A percentile compares a stretch with the other conserved stretches of the same genome.
Conservation (phyloP, 2,329 filamentous ascomycete genomes). For the Cladosporium sphaerospermum region DNA sequence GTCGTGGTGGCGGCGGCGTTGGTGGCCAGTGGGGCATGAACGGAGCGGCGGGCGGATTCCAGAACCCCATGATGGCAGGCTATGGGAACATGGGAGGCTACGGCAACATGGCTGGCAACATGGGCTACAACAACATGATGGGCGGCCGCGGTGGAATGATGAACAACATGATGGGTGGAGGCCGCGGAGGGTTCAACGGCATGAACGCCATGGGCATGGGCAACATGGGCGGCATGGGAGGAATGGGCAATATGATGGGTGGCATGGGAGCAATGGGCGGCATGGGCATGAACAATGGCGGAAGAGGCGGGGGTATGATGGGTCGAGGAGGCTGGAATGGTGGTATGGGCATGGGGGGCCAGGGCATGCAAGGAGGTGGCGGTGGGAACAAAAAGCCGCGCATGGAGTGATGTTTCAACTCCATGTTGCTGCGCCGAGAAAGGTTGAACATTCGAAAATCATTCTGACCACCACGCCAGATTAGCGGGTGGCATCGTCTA, state of each 20-base stretch:
- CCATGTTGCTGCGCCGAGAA: neutral
- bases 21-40: slow-evolving; percentile 21
- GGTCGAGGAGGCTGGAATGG: slow-evolving; percentile 25
- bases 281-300: slow-evolving; percentile 30
- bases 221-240: slow-evolving; percentile 15
- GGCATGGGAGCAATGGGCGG: slow-evolving; percentile 26
- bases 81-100: slow-evolving; percentile 15
- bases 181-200: slow-evolving; percentile 39
- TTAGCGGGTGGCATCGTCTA: neutral
- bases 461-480: neutral
- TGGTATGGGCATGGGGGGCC: slow-evolving; percentile 33
- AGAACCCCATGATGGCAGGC: slow-evolving; percentile 18
- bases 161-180: slow-evolving; percentile 38
- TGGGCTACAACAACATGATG: slow-evolving; percentile 32
- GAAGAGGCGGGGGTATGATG: slow-evolving; percentile 46
- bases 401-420: slow-evolving; percentile 1
- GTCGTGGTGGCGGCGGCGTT: slow-evolving; percentile 8
- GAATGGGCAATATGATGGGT: slow-evolving; percentile 33
- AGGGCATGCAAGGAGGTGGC: slow-evolving; percentile 41
- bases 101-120: slow-evolving; percentile 23
- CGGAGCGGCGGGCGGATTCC: slow-evolving; percentile 11
- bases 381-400: slow-evolving; percentile 17
- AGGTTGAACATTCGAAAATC: neutral
- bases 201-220: slow-evolving; percentile 40
- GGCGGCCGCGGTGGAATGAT: slow-evolving; percentile 17